phyloP scores from a whole-genome alignment of 225 moss, liverwort and hornwort genomes.

The Polytrichum commune region DNA sequence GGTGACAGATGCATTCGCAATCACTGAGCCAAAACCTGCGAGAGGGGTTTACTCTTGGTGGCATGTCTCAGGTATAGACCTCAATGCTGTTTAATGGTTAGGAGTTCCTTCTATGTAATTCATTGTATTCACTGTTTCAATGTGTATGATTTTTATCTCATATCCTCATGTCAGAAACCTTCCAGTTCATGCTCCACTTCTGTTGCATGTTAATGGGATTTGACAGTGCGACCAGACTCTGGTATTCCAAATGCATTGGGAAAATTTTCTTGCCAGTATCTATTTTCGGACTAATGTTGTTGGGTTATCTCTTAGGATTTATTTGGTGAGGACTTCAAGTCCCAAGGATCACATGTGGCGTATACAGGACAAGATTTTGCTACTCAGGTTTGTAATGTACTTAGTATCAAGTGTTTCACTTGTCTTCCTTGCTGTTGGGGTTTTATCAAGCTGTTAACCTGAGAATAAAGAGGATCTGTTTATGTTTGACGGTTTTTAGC shows the following conservation, averaged over 20 bases:
- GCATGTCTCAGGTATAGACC: conserved; percentile 82
- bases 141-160: too few species aligned
- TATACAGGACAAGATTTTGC: conserved; percentile 84
- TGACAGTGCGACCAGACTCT: too few species aligned
- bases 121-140: too few species aligned
- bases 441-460: not conserved
- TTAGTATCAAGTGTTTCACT: not conserved
- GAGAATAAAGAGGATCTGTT: not conserved
- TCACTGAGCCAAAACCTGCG: conserved; percentile 85
- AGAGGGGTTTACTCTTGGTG: conserved; percentile 84
- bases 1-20: conserved; percentile 66
- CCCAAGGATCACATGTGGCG: conserved; percentile 95
- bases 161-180: too few species aligned
- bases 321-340: conserved; percentile 96
- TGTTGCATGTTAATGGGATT: too few species aligned
- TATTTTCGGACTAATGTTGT: not conserved
- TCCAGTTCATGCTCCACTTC: too few species aligned
- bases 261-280: too few species aligned
- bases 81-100: too few species aligned
- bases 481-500: not conserved
- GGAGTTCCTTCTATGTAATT: too few species aligned
- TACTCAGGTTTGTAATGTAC: conserved; percentile 48
- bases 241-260: too few species aligned
- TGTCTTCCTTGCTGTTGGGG: not conserved
- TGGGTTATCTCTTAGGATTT: conserved; percentile 50